These are phyloP conservation scores for Rhizoclosmatium globosum DNA, from an alignment of 192 early-diverging fungal species.

Conservation along the genomic window DNA sequence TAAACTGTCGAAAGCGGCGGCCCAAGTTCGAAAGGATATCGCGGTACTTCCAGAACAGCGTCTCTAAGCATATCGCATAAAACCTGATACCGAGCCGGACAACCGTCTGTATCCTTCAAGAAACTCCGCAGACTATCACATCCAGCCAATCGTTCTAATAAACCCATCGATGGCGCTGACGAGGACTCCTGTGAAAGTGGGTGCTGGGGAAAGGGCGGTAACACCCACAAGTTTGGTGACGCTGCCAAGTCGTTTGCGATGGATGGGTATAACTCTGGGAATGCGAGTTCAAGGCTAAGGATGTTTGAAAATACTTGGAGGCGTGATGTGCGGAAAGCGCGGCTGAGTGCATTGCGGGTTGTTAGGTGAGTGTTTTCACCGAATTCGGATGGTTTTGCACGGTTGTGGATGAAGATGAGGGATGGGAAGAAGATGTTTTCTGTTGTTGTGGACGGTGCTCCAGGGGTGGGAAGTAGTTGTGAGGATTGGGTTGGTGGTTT, in stretches of 20 bases:
- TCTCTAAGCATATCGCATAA: slow-evolving; percentile 32
- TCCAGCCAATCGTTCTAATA: neutral
- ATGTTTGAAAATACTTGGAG: slow-evolving; percentile 15
- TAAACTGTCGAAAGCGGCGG: neutral
- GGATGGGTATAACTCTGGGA: slow-evolving; percentile 3
- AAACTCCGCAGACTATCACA: neutral
- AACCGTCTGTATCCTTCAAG: slow-evolving; percentile 5
- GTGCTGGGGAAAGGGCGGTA: slow-evolving; percentile 19
- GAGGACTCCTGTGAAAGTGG: neutral
- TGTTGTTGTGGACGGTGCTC: neutral
- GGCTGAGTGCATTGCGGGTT: neutral
- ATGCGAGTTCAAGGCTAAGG: slow-evolving; percentile 2
- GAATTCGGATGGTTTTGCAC: slow-evolving; percentile 34
- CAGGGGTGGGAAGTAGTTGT: neutral
- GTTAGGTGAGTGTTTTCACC: slow-evolving; percentile 6
- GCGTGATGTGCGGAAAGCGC: slow-evolving; percentile 20
- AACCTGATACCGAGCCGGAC: slow-evolving; percentile 29
- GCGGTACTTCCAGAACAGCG: slow-evolving; percentile 21
- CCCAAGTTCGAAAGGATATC: slow-evolving; percentile 23
- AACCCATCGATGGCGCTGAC: neutral
- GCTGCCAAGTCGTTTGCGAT: neutral
- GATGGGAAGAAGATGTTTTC: slow-evolving; percentile 33
- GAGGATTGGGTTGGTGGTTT: neutral
- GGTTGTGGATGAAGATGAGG: slow-evolving; percentile 35
- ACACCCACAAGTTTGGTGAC: slow-evolving; percentile 30